Conservation (phyloP, 169 alveolate genomes). For the Cyclospora cayetanensis region DNA sequence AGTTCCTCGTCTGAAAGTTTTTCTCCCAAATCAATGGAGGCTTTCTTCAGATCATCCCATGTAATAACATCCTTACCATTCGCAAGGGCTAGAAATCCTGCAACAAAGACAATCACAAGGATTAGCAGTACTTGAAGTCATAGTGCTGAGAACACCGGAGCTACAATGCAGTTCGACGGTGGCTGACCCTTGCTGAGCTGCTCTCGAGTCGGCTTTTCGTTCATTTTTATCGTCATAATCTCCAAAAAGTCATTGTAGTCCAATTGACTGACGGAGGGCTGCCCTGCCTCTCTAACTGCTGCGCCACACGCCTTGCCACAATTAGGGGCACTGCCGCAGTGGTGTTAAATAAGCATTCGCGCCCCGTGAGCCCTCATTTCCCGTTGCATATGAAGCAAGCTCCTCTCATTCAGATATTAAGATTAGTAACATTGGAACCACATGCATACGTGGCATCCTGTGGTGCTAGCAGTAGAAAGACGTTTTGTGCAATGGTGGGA, state of each 20-base stretch:
- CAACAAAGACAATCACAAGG: no score
- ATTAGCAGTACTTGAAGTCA: no score
- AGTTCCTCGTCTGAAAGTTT: constrained; percentile 63
- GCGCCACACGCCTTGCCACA: constrained; percentile 9
- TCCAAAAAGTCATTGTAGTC: constrained; percentile 70
- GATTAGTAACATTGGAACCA: no score
- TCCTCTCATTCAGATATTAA: no score
- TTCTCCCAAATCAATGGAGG: constrained; percentile 66
- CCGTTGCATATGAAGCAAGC: no score
- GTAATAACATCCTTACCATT: constrained; percentile 71
- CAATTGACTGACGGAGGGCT: constrained; percentile 61
- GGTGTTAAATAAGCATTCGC: not conserved
- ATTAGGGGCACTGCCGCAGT: not conserved
- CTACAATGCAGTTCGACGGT: not conserved
- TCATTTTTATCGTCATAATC: constrained; percentile 63
- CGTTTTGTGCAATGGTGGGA: no score
- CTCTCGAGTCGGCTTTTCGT: constrained; percentile 64
- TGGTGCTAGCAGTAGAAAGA: no score
- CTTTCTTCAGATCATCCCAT: constrained; percentile 91
- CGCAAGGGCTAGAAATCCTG: constrained; percentile 56
- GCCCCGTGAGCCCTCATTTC: not conserved
- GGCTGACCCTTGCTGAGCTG: constrained; percentile 60
- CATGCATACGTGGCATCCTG: no score
- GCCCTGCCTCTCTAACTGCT: not conserved
- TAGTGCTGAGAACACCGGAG: no score